Conservation (phyloP, 1,139 yeast genomes). For the Saccharomyces pastorianus region DNA sequence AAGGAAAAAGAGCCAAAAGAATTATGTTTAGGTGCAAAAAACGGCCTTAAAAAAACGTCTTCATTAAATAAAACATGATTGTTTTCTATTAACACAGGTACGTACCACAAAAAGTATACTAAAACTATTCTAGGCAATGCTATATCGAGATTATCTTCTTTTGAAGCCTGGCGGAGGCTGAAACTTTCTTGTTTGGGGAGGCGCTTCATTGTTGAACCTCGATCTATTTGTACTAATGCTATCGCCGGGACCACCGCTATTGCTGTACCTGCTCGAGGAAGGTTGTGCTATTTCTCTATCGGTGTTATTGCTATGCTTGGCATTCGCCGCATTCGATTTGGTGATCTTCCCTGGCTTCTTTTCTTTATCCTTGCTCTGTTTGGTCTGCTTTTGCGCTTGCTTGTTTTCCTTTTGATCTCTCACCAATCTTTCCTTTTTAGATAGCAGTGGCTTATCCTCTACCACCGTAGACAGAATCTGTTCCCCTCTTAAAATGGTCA, state of each 20-base stretch:
- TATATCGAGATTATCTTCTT: slow-evolving; percentile 13
- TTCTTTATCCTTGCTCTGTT: slow-evolving; percentile 11
- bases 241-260: not conserved
- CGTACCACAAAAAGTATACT: not conserved
- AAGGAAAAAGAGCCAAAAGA: not conserved
- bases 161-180: slow-evolving; percentile 41
- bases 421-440: slow-evolving; percentile 37
- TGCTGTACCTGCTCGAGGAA: slow-evolving; percentile 2
- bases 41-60: not conserved
- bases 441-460: slow-evolving; percentile 60
- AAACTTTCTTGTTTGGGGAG: slow-evolving; percentile 30
- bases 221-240: slow-evolving; percentile 5
- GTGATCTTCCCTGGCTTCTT: slow-evolving; percentile 7
- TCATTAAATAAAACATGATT: not conserved
- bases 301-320: slow-evolving; percentile 13
- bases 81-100: not conserved
- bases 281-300: slow-evolving; percentile 3
- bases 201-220: slow-evolving; percentile 20
- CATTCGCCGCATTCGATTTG: slow-evolving; percentile 11
- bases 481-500: slow-evolving; percentile 81
- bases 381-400: slow-evolving; percentile 20
- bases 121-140: not conserved
- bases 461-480: slow-evolving; percentile 76
- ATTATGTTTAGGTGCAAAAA: not conserved
- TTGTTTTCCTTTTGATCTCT: slow-evolving; percentile 22